Evolutionary conservation across 192 early-diverging fungal species (phyloP), one percentile per base, ranked within the genome.

Genomic region (Radiomyces spectabilis): DNA sequence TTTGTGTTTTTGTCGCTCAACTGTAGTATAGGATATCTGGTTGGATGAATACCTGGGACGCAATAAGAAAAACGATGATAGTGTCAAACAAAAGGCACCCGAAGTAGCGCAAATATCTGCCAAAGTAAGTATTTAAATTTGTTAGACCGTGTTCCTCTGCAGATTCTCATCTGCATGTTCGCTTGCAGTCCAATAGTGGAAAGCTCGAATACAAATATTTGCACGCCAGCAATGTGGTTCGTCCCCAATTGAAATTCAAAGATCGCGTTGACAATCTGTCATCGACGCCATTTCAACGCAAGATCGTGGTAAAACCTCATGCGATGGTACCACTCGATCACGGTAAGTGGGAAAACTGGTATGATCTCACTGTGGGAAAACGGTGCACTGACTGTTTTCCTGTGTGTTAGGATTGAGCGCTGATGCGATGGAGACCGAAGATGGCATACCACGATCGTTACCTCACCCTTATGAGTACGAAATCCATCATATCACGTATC

Each of bases 391-490:
- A n/a, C n/a, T n/a, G n/a, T n/a, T n/a, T n/a, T n/a, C n/a, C n/a
- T n/a, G n/a, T n/a, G n/a, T n/a, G n/a, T n/a, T n/a, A n/a, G n/a
- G n/a, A n/a, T n/a, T n/a, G n/a, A n/a, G 18, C n/a, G 52, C 44
- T 32, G 34, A 47, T 2, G 41, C 27, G 0, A 4, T 8, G 25
- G 41, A 34, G 7, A 26, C 35, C 32, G 21, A 24, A 7, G 22
- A 21, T 22, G 24, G 21, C 7, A 47, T 27, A 13, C 44, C 45
- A 0, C 19, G 27, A n/a, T 16, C 69, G 45, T 56, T 88, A 31
- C 78, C 86, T 24, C 92, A 99, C 62, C 94, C 97, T 30, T 97
- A 98, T 63, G 78, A 84, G 49, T 85, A 86, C 59, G 95, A 97
- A 72, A 96, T 98, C 60, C 68, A 69, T 32, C 66, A 90, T 61